Base-by-base conservation (phyloP, 441 rosid species). In the Raphanus hybrid region DNA sequence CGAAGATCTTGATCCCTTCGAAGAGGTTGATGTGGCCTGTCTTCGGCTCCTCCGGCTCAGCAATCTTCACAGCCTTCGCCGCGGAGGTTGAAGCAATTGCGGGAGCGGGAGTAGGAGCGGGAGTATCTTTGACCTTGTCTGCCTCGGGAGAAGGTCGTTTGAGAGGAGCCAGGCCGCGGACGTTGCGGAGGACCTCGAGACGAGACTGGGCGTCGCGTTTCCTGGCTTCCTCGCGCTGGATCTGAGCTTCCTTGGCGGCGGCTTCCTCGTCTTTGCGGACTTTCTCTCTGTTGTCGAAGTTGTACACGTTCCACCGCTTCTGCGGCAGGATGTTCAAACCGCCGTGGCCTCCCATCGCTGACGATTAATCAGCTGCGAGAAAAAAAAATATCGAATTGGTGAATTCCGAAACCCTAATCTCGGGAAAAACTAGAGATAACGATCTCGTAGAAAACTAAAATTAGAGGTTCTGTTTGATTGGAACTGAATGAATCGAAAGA, bases 301-400 rank as follows among this genome's bases (percentile, higher is more conserved):
- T 94, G 85, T 90, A 94, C 3, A 92, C 97, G 76, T 91, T 94
- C 99, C 97, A 94, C 29, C 90, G 82, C 89, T 94, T 94, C 76
- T 92, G 97, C 2, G 97, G 99, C 11, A 92, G 93, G 62, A 94
- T 94, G 73, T 94, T 94, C 58, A 94, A 84, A 68, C 97, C 97
- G 16, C 97, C 97, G 78, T 94, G 97, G 5, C 98, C 99, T 71
- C 99, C 99, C 99, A 92, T 93, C 54, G 41, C 34, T 32, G 5
- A 29, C 5, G 5, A 29, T 29, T 0, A 26, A 15, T 11, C 35
- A 15, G 0, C 15, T 58, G 68, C n/a, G 4, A 64, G 8, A 50
- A 8, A 32, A 50, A 8, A 32, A 3, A 2, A 8, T 27, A 26
- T 57, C 27, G 10, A 11, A 66, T 66, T 74, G 6, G 65, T 10